phyloP scores from a whole-genome alignment of 192 early-diverging fungal genomes.

The Coemansia sp. region DNA sequence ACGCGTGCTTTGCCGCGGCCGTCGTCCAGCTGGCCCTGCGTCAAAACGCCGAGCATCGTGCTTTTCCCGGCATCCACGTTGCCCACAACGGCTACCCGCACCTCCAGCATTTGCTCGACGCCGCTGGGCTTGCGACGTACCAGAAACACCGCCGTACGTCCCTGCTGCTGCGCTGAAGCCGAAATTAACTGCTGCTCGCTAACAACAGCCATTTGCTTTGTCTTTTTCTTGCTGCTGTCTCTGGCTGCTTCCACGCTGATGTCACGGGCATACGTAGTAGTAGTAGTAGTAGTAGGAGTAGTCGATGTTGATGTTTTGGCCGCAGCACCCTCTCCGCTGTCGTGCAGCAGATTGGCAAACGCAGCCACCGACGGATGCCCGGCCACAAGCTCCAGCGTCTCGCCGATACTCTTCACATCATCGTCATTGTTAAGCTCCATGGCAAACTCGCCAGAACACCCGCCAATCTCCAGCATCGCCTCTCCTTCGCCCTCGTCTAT shows the following conservation, averaged over 20 bases:
- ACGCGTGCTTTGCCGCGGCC: constrained; percentile 88
- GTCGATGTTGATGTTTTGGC: not conserved
- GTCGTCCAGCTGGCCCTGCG: constrained; percentile 88
- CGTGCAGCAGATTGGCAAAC: constrained; percentile 39
- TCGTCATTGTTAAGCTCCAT: constrained; percentile 62
- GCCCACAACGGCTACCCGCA: constrained; percentile 86
- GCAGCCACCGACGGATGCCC: constrained; percentile 13
- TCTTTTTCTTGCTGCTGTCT: not conserved
- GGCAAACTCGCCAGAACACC: constrained; percentile 71
- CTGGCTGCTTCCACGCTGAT: not conserved
- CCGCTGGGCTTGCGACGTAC: constrained; percentile 69
- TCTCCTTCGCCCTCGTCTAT: constrained; percentile 71
- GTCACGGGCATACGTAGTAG: constrained; percentile 21
- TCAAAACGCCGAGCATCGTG: constrained; percentile 87
- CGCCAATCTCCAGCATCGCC: constrained; percentile 74
- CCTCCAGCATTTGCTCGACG: constrained; percentile 83
- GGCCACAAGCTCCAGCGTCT: constrained; percentile 43
- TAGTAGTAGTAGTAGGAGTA: no score
- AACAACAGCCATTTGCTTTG: not conserved
- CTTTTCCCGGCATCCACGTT: constrained; percentile 90
- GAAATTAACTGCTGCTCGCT: not conserved
- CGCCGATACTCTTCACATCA: constrained; percentile 51
- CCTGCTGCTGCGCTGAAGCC: not conserved
- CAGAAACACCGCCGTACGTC: constrained; percentile 45
- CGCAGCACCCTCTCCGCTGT: constrained; percentile 13